A percentile compares a stretch with the other conserved stretches of the same genome.
Conservation (phyloP, 257 asterid species). For the Fraxinus anomala region DNA sequence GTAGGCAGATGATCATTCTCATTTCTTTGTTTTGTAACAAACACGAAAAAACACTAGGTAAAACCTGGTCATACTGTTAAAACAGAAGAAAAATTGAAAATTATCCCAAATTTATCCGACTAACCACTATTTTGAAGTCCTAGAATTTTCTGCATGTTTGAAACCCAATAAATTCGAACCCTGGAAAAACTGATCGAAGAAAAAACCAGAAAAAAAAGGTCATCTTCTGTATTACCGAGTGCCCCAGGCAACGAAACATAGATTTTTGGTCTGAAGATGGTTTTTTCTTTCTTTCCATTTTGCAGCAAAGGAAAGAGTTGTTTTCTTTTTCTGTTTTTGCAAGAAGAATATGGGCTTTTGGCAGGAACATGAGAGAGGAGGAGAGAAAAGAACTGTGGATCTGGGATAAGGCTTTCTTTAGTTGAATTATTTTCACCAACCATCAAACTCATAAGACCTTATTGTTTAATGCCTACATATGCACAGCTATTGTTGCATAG, state of each 20-base stretch:
- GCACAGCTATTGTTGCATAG: not conserved
- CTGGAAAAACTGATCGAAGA: not conserved
- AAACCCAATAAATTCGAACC: not conserved
- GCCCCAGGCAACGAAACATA: not conserved
- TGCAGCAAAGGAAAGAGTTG: not conserved
- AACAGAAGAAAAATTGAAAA: not conserved
- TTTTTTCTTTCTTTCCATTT: not conserved
- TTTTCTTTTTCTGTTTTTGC: not conserved
- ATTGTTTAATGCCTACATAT: slow-evolving; percentile 7
- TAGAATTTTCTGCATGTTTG: not conserved
- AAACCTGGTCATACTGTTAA: not conserved
- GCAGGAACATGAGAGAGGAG: not conserved
- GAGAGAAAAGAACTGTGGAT: not conserved
- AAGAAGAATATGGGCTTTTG: not conserved
- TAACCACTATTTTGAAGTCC: not conserved
- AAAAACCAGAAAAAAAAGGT: not conserved
- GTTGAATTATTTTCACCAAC: slow-evolving; percentile 14
- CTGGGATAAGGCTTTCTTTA: not conserved
- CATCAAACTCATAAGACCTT: slow-evolving; percentile 9
- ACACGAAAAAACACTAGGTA: not conserved
- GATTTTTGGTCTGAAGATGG: not conserved
- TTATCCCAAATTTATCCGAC: not conserved
- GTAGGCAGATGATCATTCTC: not conserved
- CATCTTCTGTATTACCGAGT: not conserved
- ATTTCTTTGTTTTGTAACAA: not conserved